phyloP scores from a whole-genome alignment of 1,284 basidiomycete genomes.

The Irpex sp. region DNA sequence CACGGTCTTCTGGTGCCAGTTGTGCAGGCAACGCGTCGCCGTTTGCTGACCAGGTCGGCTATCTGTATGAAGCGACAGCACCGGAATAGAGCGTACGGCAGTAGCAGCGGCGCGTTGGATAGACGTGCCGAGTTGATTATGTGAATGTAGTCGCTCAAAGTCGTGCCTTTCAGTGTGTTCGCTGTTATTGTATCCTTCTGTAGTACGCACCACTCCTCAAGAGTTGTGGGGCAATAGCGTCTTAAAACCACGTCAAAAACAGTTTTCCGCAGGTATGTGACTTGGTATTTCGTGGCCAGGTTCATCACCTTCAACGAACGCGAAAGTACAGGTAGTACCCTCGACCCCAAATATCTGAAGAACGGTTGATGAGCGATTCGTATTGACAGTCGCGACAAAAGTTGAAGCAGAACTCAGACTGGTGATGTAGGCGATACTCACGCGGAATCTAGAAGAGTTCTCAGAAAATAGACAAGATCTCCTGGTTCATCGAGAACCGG shows the following conservation, averaged over 20 bases:
- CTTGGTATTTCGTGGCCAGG: conserved; percentile 12
- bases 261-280: conserved; percentile 3
- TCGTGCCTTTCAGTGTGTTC: background rate
- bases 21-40: background rate
- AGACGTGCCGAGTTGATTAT: conserved; percentile 12
- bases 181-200: no score
- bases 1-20: background rate
- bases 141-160: background rate
- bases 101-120: conserved; percentile 6
- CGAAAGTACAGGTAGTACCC: background rate
- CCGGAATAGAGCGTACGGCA: conserved; percentile 10
- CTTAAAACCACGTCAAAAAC: background rate
- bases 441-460: conserved; percentile 7
- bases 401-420: no score
- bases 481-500: conserved; percentile 8
- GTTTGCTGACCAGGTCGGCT: background rate
- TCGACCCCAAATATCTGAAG: background rate
- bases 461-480: conserved; percentile 8
- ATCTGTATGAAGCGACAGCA: background rate
- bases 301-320: background rate
- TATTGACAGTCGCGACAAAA: no score
- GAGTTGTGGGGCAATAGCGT: background rate
- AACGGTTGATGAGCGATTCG: background rate
- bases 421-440: background rate
- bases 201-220: background rate